Evolutionary conservation across 306 rosid species (phyloP), one percentile per base, ranked within the genome.

Genomic region (Inga leiocalycina): DNA sequence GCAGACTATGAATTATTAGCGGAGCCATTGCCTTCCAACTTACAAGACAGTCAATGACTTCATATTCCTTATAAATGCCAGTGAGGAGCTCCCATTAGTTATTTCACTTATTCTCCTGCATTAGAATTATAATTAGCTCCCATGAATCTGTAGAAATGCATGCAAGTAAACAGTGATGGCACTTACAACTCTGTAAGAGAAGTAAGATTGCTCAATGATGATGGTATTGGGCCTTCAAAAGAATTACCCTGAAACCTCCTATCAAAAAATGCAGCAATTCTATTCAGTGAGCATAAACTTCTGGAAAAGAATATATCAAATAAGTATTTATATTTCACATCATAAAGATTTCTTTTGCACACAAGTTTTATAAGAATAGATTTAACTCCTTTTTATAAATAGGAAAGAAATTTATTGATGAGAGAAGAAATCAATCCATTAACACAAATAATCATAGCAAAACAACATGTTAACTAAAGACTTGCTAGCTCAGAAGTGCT

Each of bases 231-330:
- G 51, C 98, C 93, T 83, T 84, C 81, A 37, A 95, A 93, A 73
- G 94, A 87, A 88, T 93, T 95, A 14, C 98, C 98, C 80, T 93
- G 91, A 87, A 95, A 67, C 86, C 91, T 88, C 97, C 98, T 95
- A 39, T 32, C 35, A 76, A 70, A 77, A 59, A 59, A 67, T 19
- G 7, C 52, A 83, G 10, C 69, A 75, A 46, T 72, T 34, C 77
- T 49, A 69, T 68, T 27, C 11, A 44, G 79, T 79, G 54, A 86
- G 68, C 72, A 57, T 46, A 72, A 52, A 61, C 22, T 56, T 79
- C 4, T 35, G 8, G 24, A 71, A 69, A 14, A 39, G n/a, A 74
- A 61, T 35, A 65, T 44, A 84, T 9, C 75, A 70, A 64, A 46
- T 19, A 71, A 81, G 57, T 6, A 30, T 43, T 27, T 5, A 41